Base-by-base conservation (phyloP, 148 eudicot species). In the Nyssa sinensis region DNA sequence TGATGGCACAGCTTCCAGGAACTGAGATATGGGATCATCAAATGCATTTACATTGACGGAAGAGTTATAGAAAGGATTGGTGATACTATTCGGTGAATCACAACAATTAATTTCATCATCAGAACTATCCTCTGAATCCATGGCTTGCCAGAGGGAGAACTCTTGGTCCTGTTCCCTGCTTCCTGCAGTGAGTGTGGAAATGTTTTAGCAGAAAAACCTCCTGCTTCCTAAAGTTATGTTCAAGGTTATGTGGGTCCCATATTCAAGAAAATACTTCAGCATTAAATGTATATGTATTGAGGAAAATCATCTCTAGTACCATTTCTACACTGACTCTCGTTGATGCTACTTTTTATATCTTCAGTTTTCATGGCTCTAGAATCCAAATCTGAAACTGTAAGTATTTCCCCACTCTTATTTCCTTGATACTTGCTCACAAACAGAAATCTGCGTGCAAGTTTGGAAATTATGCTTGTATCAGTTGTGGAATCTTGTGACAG, bases 401-500 rank as follows among this genome's bases (percentile, higher is more conserved):
- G 29, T 37, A 65, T 69, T 37, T 69, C 72, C 12, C 64, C 72
- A 21, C 25, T 44, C 67, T 71, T 69, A 61, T 28, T 76, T 62
- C 59, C 80, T 34, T 85, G 78, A 67, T 74, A 80, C 39, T 75
- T 84, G 75, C 85, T 84, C 30, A 84, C 77, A 71, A 67, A 65
- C 58, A 86, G 80, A 76, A 89, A 91, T 34, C 83, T 73, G 23
- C 81, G 86, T 3, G 90, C 97, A 66, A 91, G 77, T 77, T 77
- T 84, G 11, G 80, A 70, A 53, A 80, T 77, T 78, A 85, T 51
- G 23, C 88, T 81, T 35, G 82, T 69, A 73, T 89, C 91, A 37
- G 79, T 62, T 53, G 82, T 28, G 25, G 64, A 73, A 76, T 83
- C 84, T 57, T 80, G 85, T 66, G 90, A 82, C 65, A 91, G 49